Base-by-base conservation (phyloP, 495 filamentous ascomycete genomes). In the Tuber magnatum region DNA sequence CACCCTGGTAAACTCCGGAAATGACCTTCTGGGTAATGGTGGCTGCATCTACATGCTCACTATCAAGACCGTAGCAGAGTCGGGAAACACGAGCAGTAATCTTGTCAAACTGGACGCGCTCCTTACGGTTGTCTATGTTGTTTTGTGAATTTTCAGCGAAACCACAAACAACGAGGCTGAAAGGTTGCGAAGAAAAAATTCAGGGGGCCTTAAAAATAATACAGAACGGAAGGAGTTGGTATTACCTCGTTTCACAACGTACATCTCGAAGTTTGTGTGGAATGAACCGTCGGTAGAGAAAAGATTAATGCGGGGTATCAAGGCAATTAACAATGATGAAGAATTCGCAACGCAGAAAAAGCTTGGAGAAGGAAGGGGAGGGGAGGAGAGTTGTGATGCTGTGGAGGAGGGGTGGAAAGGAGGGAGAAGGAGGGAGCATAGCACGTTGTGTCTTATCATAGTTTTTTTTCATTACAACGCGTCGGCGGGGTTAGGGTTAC, bases 71-170 rank as follows among this genome's bases (percentile, higher is more conserved):
- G 84, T 99, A 99, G 88, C 95, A 99, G 72, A 99, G 89, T 72
- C 95, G 88, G 41, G 95, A 99, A 68, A 99, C 95, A 85, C 95
- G 93, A 78, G 95, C 95, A 76, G 95, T 98, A 88, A 99, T 99
- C 86, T 99, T 99, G 87, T 99, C 95, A 87, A 99, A 99, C 84
- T 99, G 95, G 74, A 99, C 95, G 84, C 95, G 95, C 89, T 99
- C 95, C 87, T 98, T 97, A 87, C 95, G 94, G 85, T 95, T 95
- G 88, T 99, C 94, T 98, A 61, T 73, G 28, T 32, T 32, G 32
- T 65, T 65, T 65, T 65, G 56, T 35, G 28, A 35, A 65, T 65
- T 65, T 4, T 65, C 10, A 65, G 56, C 5, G 1, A 16, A 18
- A 6, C 28, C 16, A 28, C 5, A 35, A 32, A 28, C 12, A 65